A percentile compares a stretch with the other conserved stretches of the same genome.
Evolutionary conservation across 2,329 filamentous ascomycete genomes (phyloP).

Genomic region (Delphinella strobiligena): DNA sequence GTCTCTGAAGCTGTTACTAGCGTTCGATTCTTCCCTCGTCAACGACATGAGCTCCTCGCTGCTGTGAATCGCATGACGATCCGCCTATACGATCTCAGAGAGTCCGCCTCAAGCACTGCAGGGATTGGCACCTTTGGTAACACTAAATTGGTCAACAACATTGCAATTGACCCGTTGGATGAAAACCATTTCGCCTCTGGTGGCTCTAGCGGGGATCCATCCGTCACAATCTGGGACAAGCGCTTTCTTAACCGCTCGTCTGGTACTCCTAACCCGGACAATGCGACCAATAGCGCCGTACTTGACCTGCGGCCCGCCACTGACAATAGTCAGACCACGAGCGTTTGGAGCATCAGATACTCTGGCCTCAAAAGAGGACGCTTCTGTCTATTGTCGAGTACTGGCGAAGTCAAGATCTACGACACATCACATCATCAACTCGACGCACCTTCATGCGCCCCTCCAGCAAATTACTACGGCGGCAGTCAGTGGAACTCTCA

Average conservation of each 20-base stretch:
- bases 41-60: constrained; percentile 61
- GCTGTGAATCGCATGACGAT: constrained; percentile 66
- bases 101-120: constrained; percentile 12
- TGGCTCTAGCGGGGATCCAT: constrained; percentile 57
- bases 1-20: constrained; percentile 64
- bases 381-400: constrained; percentile 47
- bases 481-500: constrained; percentile 28
- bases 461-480: constrained; percentile 16
- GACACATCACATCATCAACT: constrained; percentile 41
- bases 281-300: constrained; percentile 44
- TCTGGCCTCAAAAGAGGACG: constrained; percentile 45
- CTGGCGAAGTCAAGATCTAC: constrained; percentile 45
- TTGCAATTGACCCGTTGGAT: constrained; percentile 68
- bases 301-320: constrained; percentile 47
- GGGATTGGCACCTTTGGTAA: constrained; percentile 32
- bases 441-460: constrained; percentile 4
- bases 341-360: constrained; percentile 52
- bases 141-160: constrained; percentile 50
- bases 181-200: constrained; percentile 78
- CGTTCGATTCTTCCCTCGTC: constrained; percentile 69
- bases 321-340: constrained; percentile 34
- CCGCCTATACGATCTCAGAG: constrained; percentile 63
- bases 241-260: constrained; percentile 32
- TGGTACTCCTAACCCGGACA: constrained; percentile 24
- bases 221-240: constrained; percentile 67